These are phyloP conservation scores for Kwoniella europaea DNA, from an alignment of 768 basidiomycete genomes.

Conservation along the genomic window DNA sequence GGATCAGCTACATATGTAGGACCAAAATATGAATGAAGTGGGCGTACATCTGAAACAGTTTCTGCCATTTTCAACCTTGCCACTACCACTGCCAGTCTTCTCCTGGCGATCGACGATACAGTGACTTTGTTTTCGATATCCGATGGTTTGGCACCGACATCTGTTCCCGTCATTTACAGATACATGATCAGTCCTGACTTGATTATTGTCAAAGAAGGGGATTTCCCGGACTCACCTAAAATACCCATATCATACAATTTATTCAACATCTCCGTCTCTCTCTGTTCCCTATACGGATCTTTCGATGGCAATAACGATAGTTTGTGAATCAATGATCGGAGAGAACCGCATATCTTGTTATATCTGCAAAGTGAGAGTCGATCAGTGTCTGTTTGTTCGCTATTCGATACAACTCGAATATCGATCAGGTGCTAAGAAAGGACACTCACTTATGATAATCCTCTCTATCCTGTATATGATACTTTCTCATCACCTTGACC, in stretches of 20 bases:
- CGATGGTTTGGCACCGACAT: constrained; percentile 81
- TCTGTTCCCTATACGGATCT: constrained; percentile 82
- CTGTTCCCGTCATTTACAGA: constrained; percentile 47
- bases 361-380: constrained; percentile 64
- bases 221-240: constrained; percentile 60
- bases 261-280: constrained; percentile 84
- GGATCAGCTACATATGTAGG: not conserved
- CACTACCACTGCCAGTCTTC: constrained; percentile 89
- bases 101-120: constrained; percentile 89
- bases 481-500: constrained; percentile 89
- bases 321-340: constrained; percentile 83
- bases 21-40: not conserved
- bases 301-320: constrained; percentile 83
- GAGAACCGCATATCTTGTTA: constrained; percentile 89
- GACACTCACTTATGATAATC: constrained; percentile 81
- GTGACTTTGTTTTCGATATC: constrained; percentile 94
- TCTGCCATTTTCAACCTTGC: constrained; percentile 93
- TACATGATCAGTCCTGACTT: too few species aligned
- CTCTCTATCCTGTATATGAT: constrained; percentile 92
- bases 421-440: not conserved
- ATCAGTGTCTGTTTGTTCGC: not conserved
- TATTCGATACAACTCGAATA: not conserved
- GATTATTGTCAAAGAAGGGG: not conserved
- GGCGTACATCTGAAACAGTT: constrained; percentile 85
- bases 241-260: constrained; percentile 98